phyloP scores from a whole-genome alignment of 2,329 filamentous ascomycete species.

The Penicillium psychrosexuale region DNA sequence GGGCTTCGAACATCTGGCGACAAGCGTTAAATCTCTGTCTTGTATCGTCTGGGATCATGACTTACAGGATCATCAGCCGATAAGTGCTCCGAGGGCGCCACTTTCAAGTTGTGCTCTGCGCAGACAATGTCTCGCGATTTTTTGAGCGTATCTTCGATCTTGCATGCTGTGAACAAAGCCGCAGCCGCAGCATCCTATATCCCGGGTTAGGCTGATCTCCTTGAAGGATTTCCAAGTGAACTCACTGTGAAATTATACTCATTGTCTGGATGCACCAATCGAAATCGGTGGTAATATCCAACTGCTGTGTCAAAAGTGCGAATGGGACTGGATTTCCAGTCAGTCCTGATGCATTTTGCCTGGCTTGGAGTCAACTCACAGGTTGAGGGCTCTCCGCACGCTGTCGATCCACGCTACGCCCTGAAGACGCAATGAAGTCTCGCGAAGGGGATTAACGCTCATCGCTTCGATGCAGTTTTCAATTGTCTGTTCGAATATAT shows the following conservation, averaged over 20 bases:
- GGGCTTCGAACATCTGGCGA: conserved; percentile 69
- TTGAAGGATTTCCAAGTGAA: conserved; percentile 7
- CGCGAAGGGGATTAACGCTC: conserved; percentile 70
- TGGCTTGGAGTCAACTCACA: conserved; percentile 56
- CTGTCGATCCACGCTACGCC: conserved; percentile 87
- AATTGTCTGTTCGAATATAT: conserved; percentile 77
- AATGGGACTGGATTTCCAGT: conserved; percentile 60
- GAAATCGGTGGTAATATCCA: conserved; percentile 91
- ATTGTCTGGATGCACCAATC: conserved; percentile 75
- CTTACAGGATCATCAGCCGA: conserved; percentile 78
- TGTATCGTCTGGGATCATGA: neutral
- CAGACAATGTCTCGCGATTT: conserved; percentile 92
- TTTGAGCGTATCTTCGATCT: conserved; percentile 96
- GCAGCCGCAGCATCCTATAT: conserved; percentile 77
- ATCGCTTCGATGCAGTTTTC: conserved; percentile 68
- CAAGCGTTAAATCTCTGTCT: neutral
- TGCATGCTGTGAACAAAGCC: conserved; percentile 87
- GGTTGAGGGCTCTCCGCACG: conserved; percentile 70
- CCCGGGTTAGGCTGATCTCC: conserved; percentile 2
- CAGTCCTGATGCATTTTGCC: conserved; percentile 9
- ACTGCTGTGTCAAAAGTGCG: conserved; percentile 90
- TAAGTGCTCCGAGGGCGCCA: conserved; percentile 61
- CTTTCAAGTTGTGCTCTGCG: conserved; percentile 82
- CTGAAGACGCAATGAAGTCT: conserved; percentile 76
- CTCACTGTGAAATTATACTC: conserved; percentile 71